These are phyloP conservation scores for Zymoseptoria pseudotritici DNA, from an alignment of 2,329 filamentous ascomycete genomes.

Conservation along the genomic window DNA sequence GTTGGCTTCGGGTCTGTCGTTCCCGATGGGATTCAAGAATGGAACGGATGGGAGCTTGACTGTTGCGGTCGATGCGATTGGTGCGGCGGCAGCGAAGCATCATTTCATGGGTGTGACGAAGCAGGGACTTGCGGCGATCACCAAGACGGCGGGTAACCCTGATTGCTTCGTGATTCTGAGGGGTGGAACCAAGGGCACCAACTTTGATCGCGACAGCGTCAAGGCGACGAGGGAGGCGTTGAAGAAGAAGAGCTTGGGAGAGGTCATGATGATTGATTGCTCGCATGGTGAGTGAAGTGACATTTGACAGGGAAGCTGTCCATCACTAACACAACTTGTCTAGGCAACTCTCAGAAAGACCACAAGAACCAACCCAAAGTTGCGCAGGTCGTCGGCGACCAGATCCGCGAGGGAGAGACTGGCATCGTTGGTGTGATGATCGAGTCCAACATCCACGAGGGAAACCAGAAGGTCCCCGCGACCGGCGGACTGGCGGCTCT, in stretches of 20 bases:
- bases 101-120: slow-evolving; percentile 99
- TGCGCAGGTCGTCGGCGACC: slow-evolving; percentile 70
- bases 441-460: slow-evolving; percentile 93
- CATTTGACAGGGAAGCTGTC: background rate
- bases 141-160: slow-evolving; percentile 85
- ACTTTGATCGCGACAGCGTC: slow-evolving; percentile 83
- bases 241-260: slow-evolving; percentile 71
- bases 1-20: slow-evolving; percentile 86
- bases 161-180: slow-evolving; percentile 96
- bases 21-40: slow-evolving; percentile 99
- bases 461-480: slow-evolving; percentile 66
- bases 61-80: slow-evolving; percentile 93
- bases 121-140: slow-evolving; percentile 91
- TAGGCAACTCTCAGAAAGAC: slow-evolving; percentile 94
- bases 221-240: slow-evolving; percentile 70
- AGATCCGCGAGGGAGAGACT: slow-evolving; percentile 78
- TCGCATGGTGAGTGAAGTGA: slow-evolving; percentile 64
- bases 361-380: slow-evolving; percentile 97
- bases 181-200: slow-evolving; percentile 84
- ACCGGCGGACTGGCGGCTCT: slow-evolving; percentile 66
- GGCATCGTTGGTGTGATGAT: slow-evolving; percentile 97
- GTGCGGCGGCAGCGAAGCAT: slow-evolving; percentile 69
- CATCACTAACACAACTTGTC: slow-evolving; percentile 12
- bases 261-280: slow-evolving; percentile 97
- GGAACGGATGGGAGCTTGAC: slow-evolving; percentile 87